Conservation (phyloP, 2,329 filamentous ascomycete genomes). For the Graphium sp. region DNA sequence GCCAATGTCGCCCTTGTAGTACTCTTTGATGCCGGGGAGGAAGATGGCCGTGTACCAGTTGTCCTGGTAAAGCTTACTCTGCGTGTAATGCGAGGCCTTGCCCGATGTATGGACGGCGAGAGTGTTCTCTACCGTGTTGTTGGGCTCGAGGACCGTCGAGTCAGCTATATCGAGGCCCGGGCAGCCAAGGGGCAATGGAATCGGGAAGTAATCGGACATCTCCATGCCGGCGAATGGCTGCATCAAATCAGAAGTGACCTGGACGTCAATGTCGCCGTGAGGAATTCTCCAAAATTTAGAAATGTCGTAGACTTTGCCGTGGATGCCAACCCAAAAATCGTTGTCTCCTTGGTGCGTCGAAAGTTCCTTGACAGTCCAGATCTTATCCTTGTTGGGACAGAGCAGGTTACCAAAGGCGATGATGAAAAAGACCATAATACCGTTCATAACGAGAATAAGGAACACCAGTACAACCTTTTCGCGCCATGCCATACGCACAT, state of each 20-base stretch:
- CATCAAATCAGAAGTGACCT: constrained; percentile 52
- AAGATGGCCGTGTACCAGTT: constrained; percentile 70
- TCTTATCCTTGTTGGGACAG: constrained; percentile 85
- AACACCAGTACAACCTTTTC: constrained; percentile 79
- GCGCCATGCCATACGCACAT: constrained; percentile 93
- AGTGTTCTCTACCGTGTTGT: constrained; percentile 40
- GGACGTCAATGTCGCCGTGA: constrained; percentile 58
- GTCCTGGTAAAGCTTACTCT: constrained; percentile 38
- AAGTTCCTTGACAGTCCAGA: constrained; percentile 61
- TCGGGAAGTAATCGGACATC: constrained; percentile 71
- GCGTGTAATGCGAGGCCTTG: constrained; percentile 32
- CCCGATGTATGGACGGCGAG: constrained; percentile 58
- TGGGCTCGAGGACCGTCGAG: constrained; percentile 39
- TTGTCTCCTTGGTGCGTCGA: constrained; percentile 49
- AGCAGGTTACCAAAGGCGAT: constrained; percentile 68
- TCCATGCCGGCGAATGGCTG: constrained; percentile 59
- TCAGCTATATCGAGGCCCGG: constrained; percentile 49
- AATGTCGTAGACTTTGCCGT: constrained; percentile 83
- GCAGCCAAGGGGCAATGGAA: constrained; percentile 62
- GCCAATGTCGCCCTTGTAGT: constrained; percentile 76
- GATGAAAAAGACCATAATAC: constrained; percentile 76
- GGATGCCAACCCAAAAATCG: constrained; percentile 78
- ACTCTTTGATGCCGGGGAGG: constrained; percentile 64
- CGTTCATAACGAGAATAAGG: constrained; percentile 72
- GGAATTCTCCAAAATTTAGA: constrained; percentile 72